These are phyloP conservation scores for Penstemon newberryi DNA, from an alignment of 257 asterid genomes.

Conservation along the genomic window DNA sequence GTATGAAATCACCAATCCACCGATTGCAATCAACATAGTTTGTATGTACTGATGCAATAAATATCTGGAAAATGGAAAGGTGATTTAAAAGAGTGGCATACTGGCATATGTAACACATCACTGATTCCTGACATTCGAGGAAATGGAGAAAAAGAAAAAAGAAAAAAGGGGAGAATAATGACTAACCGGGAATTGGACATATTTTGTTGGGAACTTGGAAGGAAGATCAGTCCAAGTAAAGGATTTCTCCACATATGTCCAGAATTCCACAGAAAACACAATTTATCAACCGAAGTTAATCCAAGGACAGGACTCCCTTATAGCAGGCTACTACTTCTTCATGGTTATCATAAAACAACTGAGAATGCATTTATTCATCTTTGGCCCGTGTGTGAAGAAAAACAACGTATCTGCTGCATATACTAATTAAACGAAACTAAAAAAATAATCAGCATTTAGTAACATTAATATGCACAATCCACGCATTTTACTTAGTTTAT, in stretches of 20 bases:
- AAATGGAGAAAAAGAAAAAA: not conserved
- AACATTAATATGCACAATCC: conserved; percentile 24
- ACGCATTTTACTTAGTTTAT: conserved; percentile 6
- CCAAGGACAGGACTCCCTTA: conserved; percentile 2
- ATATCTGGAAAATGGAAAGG: conserved; percentile 45
- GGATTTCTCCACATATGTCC: conserved; percentile 95
- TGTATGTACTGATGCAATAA: conserved; percentile 91
- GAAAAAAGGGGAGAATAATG: conserved; percentile 9
- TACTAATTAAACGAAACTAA: not conserved
- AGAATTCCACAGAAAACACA: conserved; percentile 65
- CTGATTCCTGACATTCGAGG: not conserved
- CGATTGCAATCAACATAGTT: conserved; percentile 95
- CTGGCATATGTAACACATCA: conserved; percentile 4
- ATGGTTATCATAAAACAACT: conserved; percentile 15
- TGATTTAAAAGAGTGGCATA: conserved; percentile 16
- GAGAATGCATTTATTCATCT: conserved; percentile 14
- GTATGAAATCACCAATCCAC: conserved; percentile 93
- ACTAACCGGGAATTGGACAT: conserved; percentile 94
- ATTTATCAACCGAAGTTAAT: conserved; percentile 9
- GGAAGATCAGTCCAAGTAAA: conserved; percentile 98
- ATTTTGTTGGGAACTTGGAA: conserved; percentile 96
- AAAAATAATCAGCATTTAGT: conserved; percentile 4
- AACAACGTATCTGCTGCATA: conserved; percentile 15
- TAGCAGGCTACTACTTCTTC: conserved; percentile 13
- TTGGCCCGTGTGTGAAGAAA: conserved; percentile 2